Evolutionary conservation across 352 stramenopile genomes (phyloP), one percentile per base, ranked within the genome.

Genomic region (Globisporangium okanoganense): DNA sequence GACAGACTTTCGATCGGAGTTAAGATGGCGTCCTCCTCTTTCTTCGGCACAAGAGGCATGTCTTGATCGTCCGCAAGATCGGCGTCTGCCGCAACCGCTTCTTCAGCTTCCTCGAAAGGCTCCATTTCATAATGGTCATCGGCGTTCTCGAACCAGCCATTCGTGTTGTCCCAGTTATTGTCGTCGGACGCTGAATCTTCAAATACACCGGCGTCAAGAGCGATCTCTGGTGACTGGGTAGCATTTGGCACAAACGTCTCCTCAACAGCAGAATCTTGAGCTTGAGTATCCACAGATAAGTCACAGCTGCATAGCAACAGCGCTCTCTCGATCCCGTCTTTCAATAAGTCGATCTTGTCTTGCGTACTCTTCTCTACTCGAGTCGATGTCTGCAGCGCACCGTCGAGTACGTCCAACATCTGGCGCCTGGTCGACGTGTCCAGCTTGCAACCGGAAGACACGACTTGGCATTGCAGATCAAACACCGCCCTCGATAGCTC

Each of bases 401-500:
- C 20, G 16, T 80, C 72, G 33, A 83, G 65, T 24, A 64, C 58
- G n/a, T 31, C 48, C 5, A 83, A 31, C 58, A 83, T 53, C 12
- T 68, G 53, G 44, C 75, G 59, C 35, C 70, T 71, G 10, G 29
- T 51, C 24, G 54, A 44, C 1, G 70, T 49, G 2, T 61, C 24
- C 47, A 80, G 18, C 0, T 40, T 29, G 48, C 62, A 75, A 12
- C 49, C 61, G 20, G 45, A 35, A 20, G 70, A 73, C 31, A 65
- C 53, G n/a, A 83, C 47, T 36, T 60, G 60, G 35, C 65, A 77
- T 55, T 83, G 74, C 40, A 83, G 54, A 38, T 73, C 59, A 54
- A 73, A 70, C 20, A 69, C 53, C 43, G 70, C 41, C 20, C 52
- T 56, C 16, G 67, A 78, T 27, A 80, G 38, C 10, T 58, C 56